These are phyloP conservation scores for Clathrospora elynae DNA, from an alignment of 2,329 filamentous ascomycete species.

Conservation along the genomic window DNA sequence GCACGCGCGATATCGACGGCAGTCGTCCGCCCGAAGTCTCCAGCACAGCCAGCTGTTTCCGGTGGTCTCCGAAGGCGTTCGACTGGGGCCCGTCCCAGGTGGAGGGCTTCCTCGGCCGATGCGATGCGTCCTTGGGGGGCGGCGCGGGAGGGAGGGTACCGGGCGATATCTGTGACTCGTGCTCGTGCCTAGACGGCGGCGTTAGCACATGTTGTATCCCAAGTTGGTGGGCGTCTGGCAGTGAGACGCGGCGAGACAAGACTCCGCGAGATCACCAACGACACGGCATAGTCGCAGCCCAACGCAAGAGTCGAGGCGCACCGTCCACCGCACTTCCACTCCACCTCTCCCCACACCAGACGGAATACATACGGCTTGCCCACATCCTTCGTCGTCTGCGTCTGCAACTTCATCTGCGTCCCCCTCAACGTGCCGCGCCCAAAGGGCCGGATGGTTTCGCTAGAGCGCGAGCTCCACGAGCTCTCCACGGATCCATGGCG, in stretches of 20 bases:
- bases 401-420: constrained; percentile 58
- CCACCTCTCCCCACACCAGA: constrained; percentile 10
- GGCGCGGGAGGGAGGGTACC: constrained; percentile 45
- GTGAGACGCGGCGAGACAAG: constrained; percentile 33
- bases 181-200: constrained; percentile 48
- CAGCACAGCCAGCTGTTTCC: constrained; percentile 72
- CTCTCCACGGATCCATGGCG: constrained; percentile 71
- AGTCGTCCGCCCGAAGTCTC: constrained; percentile 64
- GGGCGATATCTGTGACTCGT: constrained; percentile 52
- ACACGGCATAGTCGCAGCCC: constrained; percentile 14
- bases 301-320: constrained; percentile 23
- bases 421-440: constrained; percentile 44
- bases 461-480: constrained; percentile 70
- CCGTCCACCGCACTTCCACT: constrained; percentile 8
- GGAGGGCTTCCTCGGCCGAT: constrained; percentile 49
- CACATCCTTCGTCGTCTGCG: too few species aligned
- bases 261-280: constrained; percentile 23
- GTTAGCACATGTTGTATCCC: constrained; percentile 32
- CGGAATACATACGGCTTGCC: constrained; percentile 51
- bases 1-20: constrained; percentile 63
- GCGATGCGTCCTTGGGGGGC: constrained; percentile 44
- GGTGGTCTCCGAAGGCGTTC: constrained; percentile 70
- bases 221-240: constrained; percentile 21
- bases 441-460: constrained; percentile 64
- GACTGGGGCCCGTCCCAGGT: constrained; percentile 60